A percentile compares a stretch with the other conserved stretches of the same genome.
These are phyloP conservation scores for Colletotrichum scovillei DNA, from an alignment of 2,329 filamentous ascomycete genomes.

Conservation along the genomic window DNA sequence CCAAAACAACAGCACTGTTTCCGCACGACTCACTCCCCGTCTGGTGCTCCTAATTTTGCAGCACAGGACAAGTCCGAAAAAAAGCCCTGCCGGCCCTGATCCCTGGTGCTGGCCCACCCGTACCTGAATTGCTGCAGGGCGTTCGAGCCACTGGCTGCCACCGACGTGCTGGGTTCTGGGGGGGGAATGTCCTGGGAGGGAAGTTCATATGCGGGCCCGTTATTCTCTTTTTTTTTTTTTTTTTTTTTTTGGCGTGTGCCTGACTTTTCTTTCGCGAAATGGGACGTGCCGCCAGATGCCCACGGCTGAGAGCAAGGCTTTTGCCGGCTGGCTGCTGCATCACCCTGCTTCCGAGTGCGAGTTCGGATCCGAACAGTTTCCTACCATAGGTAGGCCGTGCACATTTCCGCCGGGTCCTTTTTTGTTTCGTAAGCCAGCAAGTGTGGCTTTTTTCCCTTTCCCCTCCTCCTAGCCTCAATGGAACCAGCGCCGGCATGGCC, in stretches of 20 bases:
- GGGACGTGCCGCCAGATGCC: not conserved
- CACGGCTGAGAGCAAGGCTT: not conserved
- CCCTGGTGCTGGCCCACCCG: not conserved
- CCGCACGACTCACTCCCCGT: not conserved
- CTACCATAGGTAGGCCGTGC: not conserved
- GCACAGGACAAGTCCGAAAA: not conserved
- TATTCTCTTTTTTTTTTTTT: not conserved
- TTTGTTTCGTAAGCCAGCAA: not conserved
- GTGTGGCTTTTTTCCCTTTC: not conserved
- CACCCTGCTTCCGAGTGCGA: not conserved
- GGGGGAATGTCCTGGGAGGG: not conserved
- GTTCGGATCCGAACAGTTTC: not conserved
- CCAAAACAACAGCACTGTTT: not conserved
- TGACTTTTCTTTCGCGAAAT: not conserved
- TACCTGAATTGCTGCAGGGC: constrained; percentile 19
- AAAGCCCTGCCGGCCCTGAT: not conserved
- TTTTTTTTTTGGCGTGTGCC: not conserved
- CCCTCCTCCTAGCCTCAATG: too few relatives aligned
- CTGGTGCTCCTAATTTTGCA: not conserved
- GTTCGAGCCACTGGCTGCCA: constrained; percentile 5
- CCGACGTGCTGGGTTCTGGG: not conserved
- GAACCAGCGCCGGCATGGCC: not conserved
- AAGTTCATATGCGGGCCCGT: not conserved
- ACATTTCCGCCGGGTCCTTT: not conserved
- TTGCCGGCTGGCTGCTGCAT: not conserved